Evolutionary conservation across 345 rosid genomes (phyloP), one percentile per base, ranked within the genome.

Genomic region (Eucalyptus curtisii): DNA sequence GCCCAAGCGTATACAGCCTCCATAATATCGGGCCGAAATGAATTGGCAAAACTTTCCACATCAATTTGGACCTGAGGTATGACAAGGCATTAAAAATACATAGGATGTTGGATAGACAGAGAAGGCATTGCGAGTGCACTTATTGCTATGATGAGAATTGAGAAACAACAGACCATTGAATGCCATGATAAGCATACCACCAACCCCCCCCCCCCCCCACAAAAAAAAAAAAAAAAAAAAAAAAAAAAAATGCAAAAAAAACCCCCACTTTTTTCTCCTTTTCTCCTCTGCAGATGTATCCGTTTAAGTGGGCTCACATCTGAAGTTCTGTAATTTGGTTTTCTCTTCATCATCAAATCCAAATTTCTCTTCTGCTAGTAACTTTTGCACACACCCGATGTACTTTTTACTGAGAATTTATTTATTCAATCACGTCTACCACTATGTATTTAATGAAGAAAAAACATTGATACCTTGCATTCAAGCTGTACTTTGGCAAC

Each of bases 1-100:
- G 99, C 99, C 99, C 99, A 96, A n/a, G 99, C 96, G 86, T 97
- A 95, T 85, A 95, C 97, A n/a, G 97, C 98, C 91, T 98, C 99
- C 99, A 98, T 96, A 85, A 97, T 94, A 93, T 97, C 99, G 4
- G 97, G 96, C 89, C 99, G 94, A 92, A 96, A 98, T 37, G 99
- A 96, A 90, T 93, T 95, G 86, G 95, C 98, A 90, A 94, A 95
- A 90, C 91, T 91, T 92, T 97, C 99, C 81, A 96, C 97, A 87
- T 97, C 97, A 31, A 95, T 95, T 92, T 96, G 94, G 30, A 98
- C 98, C 99, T 98, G 93, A 86, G 40, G 53, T 30, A 89, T 5
- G 84, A 49, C 44, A 33, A 50, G 31, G 49, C 27, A 76, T 76
- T 76, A 76, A 6, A 76, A 76, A 76, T 37, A 76, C 47, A 37